phyloP scores from a whole-genome alignment of 2,329 filamentous ascomycete genomes.

The Bipolaris bicolor region DNA sequence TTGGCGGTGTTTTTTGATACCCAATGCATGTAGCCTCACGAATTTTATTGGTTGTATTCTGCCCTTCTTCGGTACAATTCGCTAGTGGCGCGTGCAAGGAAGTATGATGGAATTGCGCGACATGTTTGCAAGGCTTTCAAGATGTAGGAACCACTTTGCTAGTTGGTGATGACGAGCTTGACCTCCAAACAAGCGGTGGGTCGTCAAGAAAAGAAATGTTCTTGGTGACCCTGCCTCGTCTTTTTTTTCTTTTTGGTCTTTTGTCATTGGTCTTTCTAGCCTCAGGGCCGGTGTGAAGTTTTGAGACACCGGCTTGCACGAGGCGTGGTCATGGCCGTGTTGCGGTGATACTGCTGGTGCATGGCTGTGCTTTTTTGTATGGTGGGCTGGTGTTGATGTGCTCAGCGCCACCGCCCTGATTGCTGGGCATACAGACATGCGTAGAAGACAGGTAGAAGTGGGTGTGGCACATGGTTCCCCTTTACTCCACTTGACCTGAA shows the following conservation, averaged over 20 bases:
- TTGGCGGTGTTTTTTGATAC: background rate
- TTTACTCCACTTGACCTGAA: slow-evolving; percentile 6
- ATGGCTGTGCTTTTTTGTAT: slow-evolving; percentile 6
- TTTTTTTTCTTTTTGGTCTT: background rate
- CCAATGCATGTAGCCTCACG: background rate
- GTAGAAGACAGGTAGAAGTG: background rate
- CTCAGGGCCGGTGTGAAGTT: background rate
- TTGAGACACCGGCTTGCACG: background rate
- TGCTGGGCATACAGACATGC: background rate
- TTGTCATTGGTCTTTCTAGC: background rate
- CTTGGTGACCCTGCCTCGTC: background rate
- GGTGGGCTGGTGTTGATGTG: slow-evolving; percentile 4
- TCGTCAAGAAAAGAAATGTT: background rate
- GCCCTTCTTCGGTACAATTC: background rate
- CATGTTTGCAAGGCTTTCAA: background rate
- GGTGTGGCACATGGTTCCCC: slow-evolving; percentile 5
- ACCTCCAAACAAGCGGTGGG: background rate
- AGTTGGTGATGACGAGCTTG: background rate
- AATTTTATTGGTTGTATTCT: background rate
- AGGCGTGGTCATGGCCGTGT: background rate
- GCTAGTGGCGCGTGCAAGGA: background rate
- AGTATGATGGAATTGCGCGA: background rate
- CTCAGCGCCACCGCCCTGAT: slow-evolving; percentile 1
- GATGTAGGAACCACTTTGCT: background rate
- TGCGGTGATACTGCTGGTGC: background rate